phyloP scores from a whole-genome alignment of 129 eudicot genomes.

The Kitagawia praeruptora region DNA sequence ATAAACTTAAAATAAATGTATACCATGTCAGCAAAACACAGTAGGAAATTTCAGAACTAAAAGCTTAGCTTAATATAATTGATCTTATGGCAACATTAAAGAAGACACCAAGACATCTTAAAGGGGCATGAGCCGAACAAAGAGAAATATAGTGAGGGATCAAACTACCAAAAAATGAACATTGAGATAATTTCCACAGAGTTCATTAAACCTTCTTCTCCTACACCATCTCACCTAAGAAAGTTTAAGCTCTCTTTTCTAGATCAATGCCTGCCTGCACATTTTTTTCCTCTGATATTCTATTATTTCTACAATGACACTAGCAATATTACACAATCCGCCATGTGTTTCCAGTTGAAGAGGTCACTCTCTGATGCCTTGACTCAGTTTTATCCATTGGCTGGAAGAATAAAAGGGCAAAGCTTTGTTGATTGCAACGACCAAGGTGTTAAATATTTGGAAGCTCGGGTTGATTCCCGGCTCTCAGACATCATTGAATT shows the following conservation, averaged over 20 bases:
- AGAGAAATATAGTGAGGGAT: background rate
- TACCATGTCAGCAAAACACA: background rate
- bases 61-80: background rate
- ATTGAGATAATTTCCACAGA: slow-evolving; percentile 25
- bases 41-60: background rate
- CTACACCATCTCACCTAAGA: slow-evolving; percentile 29
- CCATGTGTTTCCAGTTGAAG: slow-evolving; percentile 24
- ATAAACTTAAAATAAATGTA: background rate
- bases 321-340: slow-evolving; percentile 19
- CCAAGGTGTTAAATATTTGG: slow-evolving; percentile 27
- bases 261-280: slow-evolving; percentile 23
- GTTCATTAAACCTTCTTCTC: slow-evolving; percentile 32
- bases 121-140: background rate
- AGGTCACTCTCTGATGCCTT: slow-evolving; percentile 32
- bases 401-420: slow-evolving; percentile 28
- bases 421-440: slow-evolving; percentile 27
- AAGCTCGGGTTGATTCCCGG: slow-evolving; percentile 21
- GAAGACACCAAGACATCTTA: background rate
- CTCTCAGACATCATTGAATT: slow-evolving; percentile 12
- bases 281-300: slow-evolving; percentile 25
- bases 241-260: slow-evolving; percentile 27
- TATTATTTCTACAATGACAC: slow-evolving; percentile 23
- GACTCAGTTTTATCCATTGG: slow-evolving; percentile 37
- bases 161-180: slow-evolving; percentile 21
- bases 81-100: background rate